Conservation (phyloP, 2,329 filamentous ascomycete genomes). For the Penicillium sumatraense region DNA sequence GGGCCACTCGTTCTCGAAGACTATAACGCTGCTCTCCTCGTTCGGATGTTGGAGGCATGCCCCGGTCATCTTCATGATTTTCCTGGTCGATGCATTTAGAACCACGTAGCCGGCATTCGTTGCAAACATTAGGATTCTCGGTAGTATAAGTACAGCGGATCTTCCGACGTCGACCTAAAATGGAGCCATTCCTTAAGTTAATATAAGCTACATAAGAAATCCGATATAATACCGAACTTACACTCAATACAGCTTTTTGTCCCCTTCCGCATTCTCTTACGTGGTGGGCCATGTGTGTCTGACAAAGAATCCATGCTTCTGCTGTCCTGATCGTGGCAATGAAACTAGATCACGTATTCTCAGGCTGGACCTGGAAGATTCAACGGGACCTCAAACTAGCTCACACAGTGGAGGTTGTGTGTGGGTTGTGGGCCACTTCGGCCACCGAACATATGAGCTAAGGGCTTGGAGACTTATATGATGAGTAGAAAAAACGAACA, state of each 20-base stretch:
- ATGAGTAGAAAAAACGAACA: background rate
- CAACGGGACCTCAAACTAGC: background rate
- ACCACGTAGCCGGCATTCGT: slow-evolving; percentile 46
- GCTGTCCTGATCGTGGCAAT: background rate
- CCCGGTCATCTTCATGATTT: slow-evolving; percentile 20
- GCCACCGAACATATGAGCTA: too few species aligned
- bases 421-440: background rate
- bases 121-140: slow-evolving; percentile 39
- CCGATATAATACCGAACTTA: slow-evolving; percentile 18
- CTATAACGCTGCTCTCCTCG: slow-evolving; percentile 39
- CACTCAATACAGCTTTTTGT: slow-evolving; percentile 50
- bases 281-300: slow-evolving; percentile 38
- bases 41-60: background rate
- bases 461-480: background rate
- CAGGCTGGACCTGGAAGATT: background rate
- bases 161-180: slow-evolving; percentile 45
- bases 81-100: slow-evolving; percentile 47
- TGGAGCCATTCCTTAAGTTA: too few species aligned
- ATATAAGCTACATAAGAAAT: background rate
- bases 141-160: slow-evolving; percentile 48
- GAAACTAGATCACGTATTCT: background rate
- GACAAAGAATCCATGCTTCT: slow-evolving; percentile 27
- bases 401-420: background rate
- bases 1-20: slow-evolving; percentile 43
- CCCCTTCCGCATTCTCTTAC: slow-evolving; percentile 50